Evolutionary conservation across 805 yeast species (phyloP).

Genomic region (Ogataea chonburiensis): DNA sequence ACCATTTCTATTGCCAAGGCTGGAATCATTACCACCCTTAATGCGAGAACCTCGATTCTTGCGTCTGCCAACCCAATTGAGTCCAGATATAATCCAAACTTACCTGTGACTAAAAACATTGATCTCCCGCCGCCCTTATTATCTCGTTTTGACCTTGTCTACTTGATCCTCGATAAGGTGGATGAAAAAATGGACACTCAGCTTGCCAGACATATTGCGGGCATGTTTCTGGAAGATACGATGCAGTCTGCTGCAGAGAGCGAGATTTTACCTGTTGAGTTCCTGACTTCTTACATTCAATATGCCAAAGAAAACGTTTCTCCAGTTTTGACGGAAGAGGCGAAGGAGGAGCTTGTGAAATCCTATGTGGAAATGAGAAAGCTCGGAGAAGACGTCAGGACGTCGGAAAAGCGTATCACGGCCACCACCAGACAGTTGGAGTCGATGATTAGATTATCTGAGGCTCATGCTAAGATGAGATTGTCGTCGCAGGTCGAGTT

Average conservation of each 20-base stretch:
- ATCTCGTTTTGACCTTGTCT: conserved; percentile 93
- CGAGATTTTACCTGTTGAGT: conserved; percentile 81
- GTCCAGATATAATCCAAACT: conserved; percentile 89
- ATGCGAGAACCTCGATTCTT: conserved; percentile 92
- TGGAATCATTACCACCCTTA: conserved; percentile 93
- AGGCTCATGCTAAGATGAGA: conserved; percentile 98
- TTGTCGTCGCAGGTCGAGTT: conserved; percentile 67
- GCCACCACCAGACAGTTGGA: conserved; percentile 98
- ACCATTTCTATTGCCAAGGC: conserved; percentile 98
- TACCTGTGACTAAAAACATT: conserved; percentile 93
- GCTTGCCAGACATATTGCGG: conserved; percentile 86
- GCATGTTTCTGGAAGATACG: conserved; percentile 84
- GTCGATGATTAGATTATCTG: conserved; percentile 89
- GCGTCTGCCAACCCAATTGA: conserved; percentile 98
- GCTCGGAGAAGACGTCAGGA: conserved; percentile 85
- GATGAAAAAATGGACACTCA: conserved; percentile 83
- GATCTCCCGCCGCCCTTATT: conserved; percentile 95
- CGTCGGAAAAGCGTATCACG: conserved; percentile 87
- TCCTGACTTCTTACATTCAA: conserved; percentile 83
- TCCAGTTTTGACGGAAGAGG: conserved; percentile 79
- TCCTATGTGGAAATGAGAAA: conserved; percentile 93
- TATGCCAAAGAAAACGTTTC: conserved; percentile 85
- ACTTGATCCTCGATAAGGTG: conserved; percentile 86
- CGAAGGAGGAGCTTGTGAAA: conserved; percentile 80
- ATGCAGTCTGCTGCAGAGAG: conserved; percentile 68